phyloP scores from a whole-genome alignment of 1,284 basidiomycete species.

The Boletus sp. region DNA sequence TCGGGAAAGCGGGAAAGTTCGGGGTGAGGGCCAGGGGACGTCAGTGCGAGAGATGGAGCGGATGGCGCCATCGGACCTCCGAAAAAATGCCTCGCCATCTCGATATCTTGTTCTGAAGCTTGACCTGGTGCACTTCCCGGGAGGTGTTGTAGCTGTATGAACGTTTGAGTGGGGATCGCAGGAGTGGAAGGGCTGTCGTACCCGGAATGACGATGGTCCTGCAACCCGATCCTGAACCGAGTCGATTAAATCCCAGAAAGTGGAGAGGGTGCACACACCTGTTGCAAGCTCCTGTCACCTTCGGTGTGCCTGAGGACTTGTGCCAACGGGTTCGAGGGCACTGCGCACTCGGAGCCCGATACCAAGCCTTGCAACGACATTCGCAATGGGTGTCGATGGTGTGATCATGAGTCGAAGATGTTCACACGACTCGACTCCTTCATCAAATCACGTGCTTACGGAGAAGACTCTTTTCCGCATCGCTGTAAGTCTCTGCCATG shows the following conservation, averaged over 20 bases:
- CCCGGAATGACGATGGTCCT: conserved; percentile 67
- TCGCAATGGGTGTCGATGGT: neutral
- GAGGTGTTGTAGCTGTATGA: conserved; percentile 63
- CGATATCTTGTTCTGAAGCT: conserved; percentile 59
- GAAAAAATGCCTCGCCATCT: conserved; percentile 79
- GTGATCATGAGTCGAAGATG: neutral
- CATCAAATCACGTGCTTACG: conserved; percentile 18
- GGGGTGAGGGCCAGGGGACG: conserved; percentile 35
- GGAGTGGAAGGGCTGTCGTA: conserved; percentile 31
- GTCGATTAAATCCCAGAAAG: neutral
- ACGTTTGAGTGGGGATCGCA: conserved; percentile 4
- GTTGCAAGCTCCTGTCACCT: conserved; percentile 84
- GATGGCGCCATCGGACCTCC: conserved; percentile 41
- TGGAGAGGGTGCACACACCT: conserved; percentile 43
- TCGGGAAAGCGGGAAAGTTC: conserved; percentile 39
- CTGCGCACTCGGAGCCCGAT: conserved; percentile 88
- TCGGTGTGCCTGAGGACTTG: conserved; percentile 92
- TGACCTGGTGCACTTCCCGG: conserved; percentile 49
- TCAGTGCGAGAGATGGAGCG: conserved; percentile 29
- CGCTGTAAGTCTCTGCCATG: too few relatives aligned
- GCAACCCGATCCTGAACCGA: conserved; percentile 61
- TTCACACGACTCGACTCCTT: neutral
- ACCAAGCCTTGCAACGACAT: conserved; percentile 82
- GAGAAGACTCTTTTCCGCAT: too few relatives aligned
- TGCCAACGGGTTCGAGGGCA: conserved; percentile 81